phyloP scores from a whole-genome alignment of 1,139 yeast species.

The Blastobotrys raffinosifermentans region DNA sequence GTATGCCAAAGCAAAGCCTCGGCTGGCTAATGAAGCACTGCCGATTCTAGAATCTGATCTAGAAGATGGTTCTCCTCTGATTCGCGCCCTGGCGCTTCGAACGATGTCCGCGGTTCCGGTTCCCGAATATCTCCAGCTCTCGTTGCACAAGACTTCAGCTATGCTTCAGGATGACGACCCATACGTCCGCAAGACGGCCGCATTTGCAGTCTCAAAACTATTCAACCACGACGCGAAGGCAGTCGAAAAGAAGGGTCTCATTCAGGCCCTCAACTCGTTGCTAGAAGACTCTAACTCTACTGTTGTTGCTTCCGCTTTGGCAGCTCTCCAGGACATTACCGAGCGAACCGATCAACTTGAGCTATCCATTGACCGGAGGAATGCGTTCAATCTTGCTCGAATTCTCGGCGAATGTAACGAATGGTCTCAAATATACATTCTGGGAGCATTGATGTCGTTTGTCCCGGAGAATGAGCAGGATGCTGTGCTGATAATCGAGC shows the following conservation, averaged over 20 bases:
- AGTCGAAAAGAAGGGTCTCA: constrained; percentile 43
- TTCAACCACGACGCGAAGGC: constrained; percentile 51
- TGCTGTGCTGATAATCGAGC: constrained; percentile 61
- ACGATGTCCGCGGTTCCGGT: constrained; percentile 58
- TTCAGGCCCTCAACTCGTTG: constrained; percentile 52
- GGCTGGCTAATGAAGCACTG: constrained; percentile 50
- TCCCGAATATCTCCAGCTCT: constrained; percentile 46
- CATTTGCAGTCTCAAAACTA: constrained; percentile 62
- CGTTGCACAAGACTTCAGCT: constrained; percentile 35
- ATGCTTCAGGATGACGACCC: constrained; percentile 51
- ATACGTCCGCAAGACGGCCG: constrained; percentile 62
- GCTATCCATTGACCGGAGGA: constrained; percentile 50
- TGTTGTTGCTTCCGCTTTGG: constrained; percentile 69
- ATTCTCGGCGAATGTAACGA: constrained; percentile 57
- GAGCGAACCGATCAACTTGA: constrained; percentile 48
- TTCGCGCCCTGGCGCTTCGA: constrained; percentile 54
- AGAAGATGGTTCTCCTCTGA: constrained; percentile 36
- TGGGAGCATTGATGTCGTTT: constrained; percentile 61
- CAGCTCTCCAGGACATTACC: constrained; percentile 61
- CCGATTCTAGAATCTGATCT: constrained; percentile 53
- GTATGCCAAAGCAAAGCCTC: constrained; percentile 56
- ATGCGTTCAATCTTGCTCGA: constrained; percentile 48
- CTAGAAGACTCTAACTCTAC: constrained; percentile 50
- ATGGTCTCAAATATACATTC: constrained; percentile 73
- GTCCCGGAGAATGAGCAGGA: constrained; percentile 66